Conservation (phyloP, 148 eudicot species). For the Arctostaphylos glauca region DNA sequence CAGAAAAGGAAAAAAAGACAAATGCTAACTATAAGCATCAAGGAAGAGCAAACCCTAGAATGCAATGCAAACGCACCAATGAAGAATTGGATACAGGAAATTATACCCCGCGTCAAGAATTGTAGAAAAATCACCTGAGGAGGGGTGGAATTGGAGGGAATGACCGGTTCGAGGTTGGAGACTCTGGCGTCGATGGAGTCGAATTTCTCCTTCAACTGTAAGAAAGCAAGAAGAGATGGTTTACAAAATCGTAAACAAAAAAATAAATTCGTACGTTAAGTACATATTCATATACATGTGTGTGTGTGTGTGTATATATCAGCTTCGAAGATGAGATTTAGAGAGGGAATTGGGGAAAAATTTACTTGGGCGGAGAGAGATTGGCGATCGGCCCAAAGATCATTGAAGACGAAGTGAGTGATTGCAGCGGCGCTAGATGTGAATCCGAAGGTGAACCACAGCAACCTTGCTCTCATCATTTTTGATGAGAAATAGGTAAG, state of each 20-base stretch:
- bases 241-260: neutral
- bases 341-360: neutral
- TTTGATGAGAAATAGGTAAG: neutral
- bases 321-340: neutral
- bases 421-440: constrained; percentile 28
- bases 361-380: constrained; percentile 30
- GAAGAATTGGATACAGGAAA: neutral
- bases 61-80: neutral
- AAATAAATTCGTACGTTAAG: too few species aligned
- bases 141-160: constrained; percentile 14
- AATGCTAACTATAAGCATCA: neutral
- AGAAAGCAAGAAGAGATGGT: neutral
- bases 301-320: too few species aligned
- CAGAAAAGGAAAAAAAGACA: neutral
- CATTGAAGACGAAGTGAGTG: constrained; percentile 24
- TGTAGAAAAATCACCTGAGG: constrained; percentile 19
- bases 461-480: constrained; percentile 16
- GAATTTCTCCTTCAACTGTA: constrained; percentile 22
- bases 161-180: constrained; percentile 27
- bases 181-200: constrained; percentile 29
- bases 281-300: too few species aligned
- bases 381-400: constrained; percentile 28
- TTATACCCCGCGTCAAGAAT: neutral
- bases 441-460: constrained; percentile 35
- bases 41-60: neutral